These are phyloP conservation scores for Colletotrichum abscissum DNA, from an alignment of 2,329 filamentous ascomycete species.

Conservation along the genomic window DNA sequence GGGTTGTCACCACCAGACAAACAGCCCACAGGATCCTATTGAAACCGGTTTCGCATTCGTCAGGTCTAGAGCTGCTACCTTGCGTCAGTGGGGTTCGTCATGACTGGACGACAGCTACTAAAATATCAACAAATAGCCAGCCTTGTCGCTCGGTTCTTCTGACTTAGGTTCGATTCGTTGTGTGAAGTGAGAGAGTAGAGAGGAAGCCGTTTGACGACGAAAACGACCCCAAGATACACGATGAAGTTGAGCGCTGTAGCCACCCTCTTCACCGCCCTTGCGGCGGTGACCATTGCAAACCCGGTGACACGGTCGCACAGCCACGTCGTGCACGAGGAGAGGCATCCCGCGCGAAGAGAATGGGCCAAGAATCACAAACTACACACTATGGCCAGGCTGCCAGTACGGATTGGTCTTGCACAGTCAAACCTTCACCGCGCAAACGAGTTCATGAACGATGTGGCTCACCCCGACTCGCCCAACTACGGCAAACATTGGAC, in stretches of 20 bases:
- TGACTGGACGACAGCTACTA: conserved; percentile 27
- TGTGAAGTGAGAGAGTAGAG: background rate
- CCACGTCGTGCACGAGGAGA: conserved; percentile 36
- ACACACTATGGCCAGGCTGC: conserved; percentile 28
- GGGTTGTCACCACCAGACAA: conserved; percentile 28
- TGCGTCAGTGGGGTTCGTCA: conserved; percentile 26
- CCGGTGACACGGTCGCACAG: conserved; percentile 32
- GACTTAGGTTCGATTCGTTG: conserved; percentile 4
- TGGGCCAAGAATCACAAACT: conserved; percentile 35
- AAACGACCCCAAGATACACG: conserved; percentile 23
- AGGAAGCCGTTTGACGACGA: conserved; percentile 23
- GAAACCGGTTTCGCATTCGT: conserved; percentile 35
- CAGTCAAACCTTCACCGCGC: conserved; percentile 36
- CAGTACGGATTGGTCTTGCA: conserved; percentile 36
- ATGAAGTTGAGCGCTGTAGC: conserved; percentile 32
- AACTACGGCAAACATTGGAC: conserved; percentile 61
- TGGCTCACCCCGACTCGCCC: conserved; percentile 51
- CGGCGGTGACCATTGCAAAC: conserved; percentile 27
- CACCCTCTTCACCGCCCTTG: conserved; percentile 25
- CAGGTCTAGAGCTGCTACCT: conserved; percentile 19
- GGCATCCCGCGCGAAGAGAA: conserved; percentile 33
- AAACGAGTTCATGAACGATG: conserved; percentile 37
- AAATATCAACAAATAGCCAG: conserved; percentile 32
- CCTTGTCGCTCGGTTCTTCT: conserved; percentile 19
- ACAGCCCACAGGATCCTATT: conserved; percentile 21